A percentile compares a stretch with the other conserved stretches of the same genome.
These are phyloP conservation scores for Xylariomycetidae sp. DNA, from an alignment of 2,329 filamentous ascomycete species.

Conservation along the genomic window DNA sequence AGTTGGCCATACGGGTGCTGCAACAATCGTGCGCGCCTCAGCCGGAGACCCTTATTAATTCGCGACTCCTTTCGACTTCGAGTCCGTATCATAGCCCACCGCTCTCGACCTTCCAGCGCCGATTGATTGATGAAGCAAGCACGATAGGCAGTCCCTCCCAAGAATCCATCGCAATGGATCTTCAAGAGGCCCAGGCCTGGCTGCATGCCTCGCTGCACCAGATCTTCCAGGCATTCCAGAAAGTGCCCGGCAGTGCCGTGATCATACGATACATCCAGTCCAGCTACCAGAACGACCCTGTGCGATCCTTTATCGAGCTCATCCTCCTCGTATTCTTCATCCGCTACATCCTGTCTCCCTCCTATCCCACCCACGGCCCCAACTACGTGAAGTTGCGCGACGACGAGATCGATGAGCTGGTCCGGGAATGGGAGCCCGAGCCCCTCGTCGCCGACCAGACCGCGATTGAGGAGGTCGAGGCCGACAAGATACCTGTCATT, in stretches of 20 bases:
- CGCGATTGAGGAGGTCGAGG: constrained; percentile 69
- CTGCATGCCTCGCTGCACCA: constrained; percentile 46
- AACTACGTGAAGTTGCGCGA: constrained; percentile 86
- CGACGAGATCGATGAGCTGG: constrained; percentile 94
- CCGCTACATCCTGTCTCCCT: constrained; percentile 83
- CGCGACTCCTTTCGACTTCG: too few species aligned
- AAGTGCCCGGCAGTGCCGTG: constrained; percentile 88
- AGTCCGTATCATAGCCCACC: too few species aligned
- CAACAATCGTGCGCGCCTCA: too few species aligned
- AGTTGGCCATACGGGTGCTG: too few species aligned
- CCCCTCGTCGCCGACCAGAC: constrained; percentile 74
- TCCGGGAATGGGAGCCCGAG: constrained; percentile 95
- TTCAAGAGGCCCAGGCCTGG: constrained; percentile 53
- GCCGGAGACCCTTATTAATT: too few species aligned
- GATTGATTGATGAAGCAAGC: too few species aligned
- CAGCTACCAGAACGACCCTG: constrained; percentile 94
- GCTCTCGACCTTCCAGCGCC: too few species aligned
- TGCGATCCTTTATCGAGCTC: constrained; percentile 88
- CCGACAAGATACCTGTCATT: constrained; percentile 80
- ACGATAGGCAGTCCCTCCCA: too few species aligned
- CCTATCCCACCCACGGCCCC: constrained; percentile 85
- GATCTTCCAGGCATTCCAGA: constrained; percentile 67
- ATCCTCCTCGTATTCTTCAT: constrained; percentile 94
- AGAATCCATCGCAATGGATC: constrained; percentile 61
- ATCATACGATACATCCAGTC: constrained; percentile 92